These are phyloP conservation scores for Xanthoconium stramineum DNA, from an alignment of 768 basidiomycete species.

Conservation along the genomic window DNA sequence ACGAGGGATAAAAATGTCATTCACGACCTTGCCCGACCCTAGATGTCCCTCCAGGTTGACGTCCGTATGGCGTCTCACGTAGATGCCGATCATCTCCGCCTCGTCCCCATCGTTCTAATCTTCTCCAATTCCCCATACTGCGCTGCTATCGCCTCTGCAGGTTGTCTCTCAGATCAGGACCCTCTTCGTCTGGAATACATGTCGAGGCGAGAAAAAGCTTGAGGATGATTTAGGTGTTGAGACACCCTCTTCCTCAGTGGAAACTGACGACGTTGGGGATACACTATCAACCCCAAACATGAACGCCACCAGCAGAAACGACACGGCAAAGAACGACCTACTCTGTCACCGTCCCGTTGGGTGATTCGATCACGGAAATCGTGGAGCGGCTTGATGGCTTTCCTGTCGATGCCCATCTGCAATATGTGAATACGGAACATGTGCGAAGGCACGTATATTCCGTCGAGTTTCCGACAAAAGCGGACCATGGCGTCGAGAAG, in stretches of 20 bases:
- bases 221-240: slow-evolving; percentile 16
- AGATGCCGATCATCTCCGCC: background rate
- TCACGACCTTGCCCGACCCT: background rate
- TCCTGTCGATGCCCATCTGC: slow-evolving; percentile 25
- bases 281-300: slow-evolving; percentile 5
- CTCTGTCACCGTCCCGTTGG: slow-evolving; percentile 15
- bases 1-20: background rate
- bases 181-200: slow-evolving; percentile 14
- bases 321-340: background rate
- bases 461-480: slow-evolving; percentile 12
- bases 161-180: slow-evolving; percentile 18
- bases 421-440: slow-evolving; percentile 25
- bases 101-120: slow-evolving; percentile 8
- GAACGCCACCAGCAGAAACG: background rate
- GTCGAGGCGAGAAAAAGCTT: slow-evolving; percentile 23
- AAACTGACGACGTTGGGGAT: slow-evolving; percentile 22
- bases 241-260: slow-evolving; percentile 22
- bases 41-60: background rate
- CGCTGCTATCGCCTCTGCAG: slow-evolving; percentile 7
- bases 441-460: slow-evolving; percentile 2
- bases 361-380: slow-evolving; percentile 21
- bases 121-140: slow-evolving; percentile 14
- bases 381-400: slow-evolving; percentile 19
- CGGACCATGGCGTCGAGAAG: slow-evolving; percentile 7
- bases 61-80: background rate